phyloP scores from a whole-genome alignment of 2,329 filamentous ascomycete species.

The Venturia carpophila region DNA sequence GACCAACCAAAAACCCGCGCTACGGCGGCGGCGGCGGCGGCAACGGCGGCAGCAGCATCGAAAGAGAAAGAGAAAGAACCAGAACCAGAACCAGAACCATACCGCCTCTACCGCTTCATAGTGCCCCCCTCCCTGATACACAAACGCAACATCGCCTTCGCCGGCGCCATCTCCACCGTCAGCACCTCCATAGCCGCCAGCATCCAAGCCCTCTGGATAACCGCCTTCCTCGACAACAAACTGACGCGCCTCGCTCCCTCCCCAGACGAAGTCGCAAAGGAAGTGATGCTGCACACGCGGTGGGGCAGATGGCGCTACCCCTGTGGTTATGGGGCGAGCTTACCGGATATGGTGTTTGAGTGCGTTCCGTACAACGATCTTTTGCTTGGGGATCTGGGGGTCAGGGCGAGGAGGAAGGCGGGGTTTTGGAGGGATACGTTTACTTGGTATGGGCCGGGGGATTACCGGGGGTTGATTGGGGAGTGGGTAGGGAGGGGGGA shows the following conservation, averaged over 20 bases:
- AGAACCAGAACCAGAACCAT: constrained; percentile 21
- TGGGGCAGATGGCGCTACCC: constrained; percentile 29
- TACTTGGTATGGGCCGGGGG: constrained; percentile 24
- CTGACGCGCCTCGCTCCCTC: constrained; percentile 29
- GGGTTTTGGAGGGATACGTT: constrained; percentile 24
- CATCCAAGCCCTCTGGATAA: constrained; percentile 41
- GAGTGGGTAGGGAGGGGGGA: constrained; percentile 23
- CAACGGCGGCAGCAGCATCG: not conserved
- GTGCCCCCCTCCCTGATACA: constrained; percentile 31
- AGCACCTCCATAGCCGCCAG: constrained; percentile 32
- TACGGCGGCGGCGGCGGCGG: no score
- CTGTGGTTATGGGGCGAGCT: constrained; percentile 25
- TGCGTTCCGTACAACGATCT: constrained; percentile 28
- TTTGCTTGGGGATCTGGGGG: constrained; percentile 26
- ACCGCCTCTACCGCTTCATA: constrained; percentile 39
- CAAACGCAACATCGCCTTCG: constrained; percentile 34
- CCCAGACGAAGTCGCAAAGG: constrained; percentile 21
- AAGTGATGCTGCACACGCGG: constrained; percentile 28
- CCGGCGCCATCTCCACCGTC: constrained; percentile 33
- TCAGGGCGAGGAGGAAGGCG: constrained; percentile 24
- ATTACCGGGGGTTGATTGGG: constrained; percentile 26
- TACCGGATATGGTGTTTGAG: constrained; percentile 29
- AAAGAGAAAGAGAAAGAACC: not conserved
- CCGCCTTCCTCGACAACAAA: constrained; percentile 53
- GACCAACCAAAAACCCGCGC: constrained; percentile 36